Conservation (phyloP, 345 rosid species). For the Euphorbia tirucalli region DNA sequence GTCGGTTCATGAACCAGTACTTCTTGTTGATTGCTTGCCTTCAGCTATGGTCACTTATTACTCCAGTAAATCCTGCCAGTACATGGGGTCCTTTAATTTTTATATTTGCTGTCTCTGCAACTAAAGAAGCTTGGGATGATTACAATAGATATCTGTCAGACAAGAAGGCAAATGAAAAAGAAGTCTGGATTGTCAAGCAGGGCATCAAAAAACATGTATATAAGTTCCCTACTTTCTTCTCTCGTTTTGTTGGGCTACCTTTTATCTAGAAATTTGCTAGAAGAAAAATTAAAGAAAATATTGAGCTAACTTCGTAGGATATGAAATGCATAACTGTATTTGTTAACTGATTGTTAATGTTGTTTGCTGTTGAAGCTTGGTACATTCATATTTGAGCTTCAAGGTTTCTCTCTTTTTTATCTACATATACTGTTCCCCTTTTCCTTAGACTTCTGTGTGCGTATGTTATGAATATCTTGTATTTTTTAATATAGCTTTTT, state of each 20-base stretch:
- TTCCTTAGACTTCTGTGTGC: background rate
- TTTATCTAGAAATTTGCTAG: background rate
- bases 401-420: background rate
- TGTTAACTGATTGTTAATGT: background rate
- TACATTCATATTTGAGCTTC: background rate
- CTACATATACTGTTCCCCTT: background rate
- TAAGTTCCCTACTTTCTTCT: constrained; percentile 14
- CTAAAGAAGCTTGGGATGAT: constrained; percentile 99
- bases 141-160: constrained; percentile 91
- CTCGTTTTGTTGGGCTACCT: background rate
- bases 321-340: background rate
- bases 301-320: background rate
- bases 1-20: constrained; percentile 99
- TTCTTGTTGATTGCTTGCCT: constrained; percentile 99
- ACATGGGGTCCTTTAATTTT: constrained; percentile 98
- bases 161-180: constrained; percentile 94
- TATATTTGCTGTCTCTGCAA: constrained; percentile 91
- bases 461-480: background rate
- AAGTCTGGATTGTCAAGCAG: constrained; percentile 83
- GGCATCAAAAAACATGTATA: constrained; percentile 82
- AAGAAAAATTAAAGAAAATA: background rate
- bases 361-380: background rate
- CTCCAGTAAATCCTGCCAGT: constrained; percentile 99
- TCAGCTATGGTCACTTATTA: constrained; percentile 97
- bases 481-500: constrained; percentile 3